phyloP scores from a whole-genome alignment of 176 grass and related monocot species.

The Hyparrhenia diplandra region DNA sequence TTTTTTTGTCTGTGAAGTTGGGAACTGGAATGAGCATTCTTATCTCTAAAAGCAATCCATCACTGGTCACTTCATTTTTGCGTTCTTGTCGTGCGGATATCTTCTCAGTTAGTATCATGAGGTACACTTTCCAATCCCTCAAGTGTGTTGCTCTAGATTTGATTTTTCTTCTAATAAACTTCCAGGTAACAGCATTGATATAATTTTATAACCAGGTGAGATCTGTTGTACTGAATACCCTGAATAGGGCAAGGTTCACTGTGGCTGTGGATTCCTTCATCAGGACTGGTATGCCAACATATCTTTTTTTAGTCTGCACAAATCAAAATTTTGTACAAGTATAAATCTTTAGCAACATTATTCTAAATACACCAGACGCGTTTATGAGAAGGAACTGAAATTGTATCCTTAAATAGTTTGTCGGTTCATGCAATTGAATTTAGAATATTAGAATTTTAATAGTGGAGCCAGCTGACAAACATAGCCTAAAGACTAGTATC shows the following conservation, averaged over 20 bases:
- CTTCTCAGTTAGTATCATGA: slow-evolving; percentile 90
- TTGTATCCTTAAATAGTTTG: not conserved
- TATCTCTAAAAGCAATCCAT: slow-evolving; percentile 94
- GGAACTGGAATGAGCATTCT: slow-evolving; percentile 94
- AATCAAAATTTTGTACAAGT: not conserved
- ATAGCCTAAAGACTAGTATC: not conserved
- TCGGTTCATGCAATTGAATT: not conserved
- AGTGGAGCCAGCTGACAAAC: not conserved
- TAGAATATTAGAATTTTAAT: not conserved
- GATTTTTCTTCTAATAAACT: slow-evolving; percentile 1
- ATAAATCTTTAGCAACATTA: not conserved
- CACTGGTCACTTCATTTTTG: slow-evolving; percentile 83
- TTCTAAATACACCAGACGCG: not conserved
- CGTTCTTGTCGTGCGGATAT: slow-evolving; percentile 88
- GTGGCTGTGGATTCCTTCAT: slow-evolving; percentile 99
- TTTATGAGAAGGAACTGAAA: slow-evolving; percentile 7
- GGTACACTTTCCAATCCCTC: slow-evolving; percentile 45
- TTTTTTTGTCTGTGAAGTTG: slow-evolving; percentile 56
- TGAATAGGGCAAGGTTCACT: slow-evolving; percentile 93
- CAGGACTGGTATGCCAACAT: slow-evolving; percentile 70
- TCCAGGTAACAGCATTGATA: not conserved
- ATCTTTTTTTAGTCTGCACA: not conserved
- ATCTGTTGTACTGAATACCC: slow-evolving; percentile 91
- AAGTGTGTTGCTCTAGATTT: slow-evolving; percentile 1
- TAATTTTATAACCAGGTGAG: slow-evolving; percentile 69